Evolutionary conservation across 1,284 basidiomycete species (phyloP), one percentile per base, ranked within the genome.

Genomic region (Stygiomarasmius scandens): DNA sequence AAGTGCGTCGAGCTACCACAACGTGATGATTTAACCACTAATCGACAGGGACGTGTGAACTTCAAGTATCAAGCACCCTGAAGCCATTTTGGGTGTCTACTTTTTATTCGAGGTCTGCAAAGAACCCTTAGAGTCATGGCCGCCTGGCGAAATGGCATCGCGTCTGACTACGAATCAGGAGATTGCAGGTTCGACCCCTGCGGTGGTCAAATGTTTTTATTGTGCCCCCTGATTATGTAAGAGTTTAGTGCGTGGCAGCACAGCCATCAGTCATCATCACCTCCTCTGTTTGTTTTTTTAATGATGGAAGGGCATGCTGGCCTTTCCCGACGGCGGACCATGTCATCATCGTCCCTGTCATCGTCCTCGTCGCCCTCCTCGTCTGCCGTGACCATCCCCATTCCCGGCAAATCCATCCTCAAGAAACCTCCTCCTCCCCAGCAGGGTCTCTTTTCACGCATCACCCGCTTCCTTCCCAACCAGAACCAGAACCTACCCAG

Each of bases 81-180:
- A n/a, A n/a, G n/a, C n/a, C n/a, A n/a, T n/a, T n/a, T n/a, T n/a
- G n/a, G n/a, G n/a, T n/a, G n/a, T n/a, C n/a, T n/a, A n/a, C n/a
- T n/a, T n/a, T n/a, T n/a, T n/a, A n/a, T n/a, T n/a, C n/a, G n/a
- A n/a, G n/a, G n/a, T n/a, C n/a, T n/a, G n/a, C n/a, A n/a, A n/a
- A n/a, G n/a, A n/a, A n/a, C n/a, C n/a, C n/a, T n/a, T n/a, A n/a
- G n/a, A n/a, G n/a, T n/a, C n/a, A n/a, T 66, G 84, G 83, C 84
- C 83, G 84, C 80, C 80, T 87, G 85, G 85, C 84, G 84, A 86
- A 87, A 86, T 87, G 85, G 84, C 82, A 86, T 85, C 84, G 84
- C 84, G 84, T 87, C 83, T 86, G 85, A 86, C 85, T 86, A 86
- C 84, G 84, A 59, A 78, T 85, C 84, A 85, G 84, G 84, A 85